Base-by-base conservation (phyloP, 352 stramenopile species). In the Aphanomyces invadans region DNA sequence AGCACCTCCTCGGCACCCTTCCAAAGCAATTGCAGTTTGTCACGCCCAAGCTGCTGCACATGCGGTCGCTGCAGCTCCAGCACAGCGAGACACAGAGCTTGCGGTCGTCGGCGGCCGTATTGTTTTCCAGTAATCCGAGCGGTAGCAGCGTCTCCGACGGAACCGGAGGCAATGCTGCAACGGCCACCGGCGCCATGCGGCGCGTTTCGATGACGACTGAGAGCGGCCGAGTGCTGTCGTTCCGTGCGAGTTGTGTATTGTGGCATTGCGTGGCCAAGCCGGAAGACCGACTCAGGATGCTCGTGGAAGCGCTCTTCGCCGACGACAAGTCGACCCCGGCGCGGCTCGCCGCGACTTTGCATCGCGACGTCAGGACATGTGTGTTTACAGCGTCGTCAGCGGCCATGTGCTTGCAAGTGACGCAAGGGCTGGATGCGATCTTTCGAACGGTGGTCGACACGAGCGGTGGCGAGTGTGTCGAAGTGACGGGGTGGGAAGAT, bases 51-150 rank as follows among this genome's bases (percentile, higher is more conserved):
- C 32, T 83, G 29, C 71, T 81, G 46, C 77, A 87, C 31, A 62
- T 81, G 9, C 76, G 79, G 1, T 87, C 79, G 0, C 74, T 84
- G 56, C 77, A 87, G 65, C 80, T 87, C 53, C 65, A 84, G 29
- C 63, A 38, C 0, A 74, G 59, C 11, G 77, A 87, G 60, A 31
- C 11, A n/a, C 15, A 38, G 28, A 42, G 9, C 12, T 32, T 33
- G 51, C 2, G 10, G 2, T 56, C 39, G 10, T 29, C 21, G 1
- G 23, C 53, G 15, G 10, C 31, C 5, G 42, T n/a, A 4, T 59
- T 60, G 7, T 44, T n/a, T 21, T 23, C 31, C 32, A 42, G 1
- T 15, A 42, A 42, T 15, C 15, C 36, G 15, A 25, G 46, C 26
- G 10, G n/a, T n/a, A n/a, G n/a, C n/a, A n/a, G n/a, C n/a, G n/a